Evolutionary conservation across 2,329 filamentous ascomycete genomes (phyloP), one percentile per base, ranked within the genome.

Genomic region (Penicillium sp.): DNA sequence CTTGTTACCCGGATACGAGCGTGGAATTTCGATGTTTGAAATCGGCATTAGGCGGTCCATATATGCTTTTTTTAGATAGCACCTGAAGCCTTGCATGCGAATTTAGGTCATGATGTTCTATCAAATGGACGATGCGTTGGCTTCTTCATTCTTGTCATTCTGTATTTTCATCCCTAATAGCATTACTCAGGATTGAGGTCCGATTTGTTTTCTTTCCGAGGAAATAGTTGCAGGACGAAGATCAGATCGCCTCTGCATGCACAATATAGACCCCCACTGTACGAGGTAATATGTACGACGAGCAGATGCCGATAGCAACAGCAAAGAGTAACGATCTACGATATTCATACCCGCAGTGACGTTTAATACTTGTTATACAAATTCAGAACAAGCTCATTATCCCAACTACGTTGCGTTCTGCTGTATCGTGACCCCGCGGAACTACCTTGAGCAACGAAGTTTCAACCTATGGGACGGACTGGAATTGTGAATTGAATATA

Each of bases 1-100:
- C 51, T 49, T 56, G 44, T 56, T 50, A 59, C 56, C 44, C 50
- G 16, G 25, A 51, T 53, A 55, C 52, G 43, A 57, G 46, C 33
- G 3, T 30, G 3, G 33, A 36, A 41, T 30, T 14, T 16, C 30
- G 26, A 11, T n/a, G 10, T 43, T 25, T 7, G n/a, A 22, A 17
- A 16, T 26, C 9, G 5, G 6, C 2, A 8, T 42, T 36, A 33
- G 16, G 22, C n/a, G 33, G 1, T 31, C 7, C 35, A 48, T 28
- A 30, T 40, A 47, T 54, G 16, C 25, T 53, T 41, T 28, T 43
- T 22, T 26, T 38, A 22, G 7, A 38, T 14, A 12, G 25, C 25
- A 55, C 51, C 42, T 50, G 45, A 36, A 50, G 22, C 17, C 26
- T 22, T 50, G 38, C 46, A 38, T 50, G 12, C 8, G 25, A 19